These are phyloP conservation scores for Saccharum spontaneum DNA, from an alignment of 176 grass and related monocot genomes.

Conservation along the genomic window DNA sequence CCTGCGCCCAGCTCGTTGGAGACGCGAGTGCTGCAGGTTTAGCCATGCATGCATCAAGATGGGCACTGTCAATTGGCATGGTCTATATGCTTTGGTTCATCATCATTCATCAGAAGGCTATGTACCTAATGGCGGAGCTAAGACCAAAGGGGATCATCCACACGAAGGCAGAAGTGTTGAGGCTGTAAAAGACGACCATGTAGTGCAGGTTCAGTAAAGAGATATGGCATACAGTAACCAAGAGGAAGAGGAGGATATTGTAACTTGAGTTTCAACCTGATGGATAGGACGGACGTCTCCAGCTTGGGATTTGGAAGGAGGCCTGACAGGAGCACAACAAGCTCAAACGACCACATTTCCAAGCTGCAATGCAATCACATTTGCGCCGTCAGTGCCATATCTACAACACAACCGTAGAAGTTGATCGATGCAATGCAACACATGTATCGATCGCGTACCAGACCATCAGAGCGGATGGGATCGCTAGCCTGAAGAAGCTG, in stretches of 20 bases:
- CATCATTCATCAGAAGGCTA: neutral
- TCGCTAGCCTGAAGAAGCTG: conserved; percentile 28
- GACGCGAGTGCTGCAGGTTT: conserved; percentile 10
- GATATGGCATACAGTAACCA: neutral
- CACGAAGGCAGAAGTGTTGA: conserved; percentile 36
- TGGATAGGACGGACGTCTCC: conserved; percentile 34
- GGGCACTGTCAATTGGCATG: too few relatives aligned
- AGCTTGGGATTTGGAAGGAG: conserved; percentile 42
- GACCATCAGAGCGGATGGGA: conserved; percentile 46
- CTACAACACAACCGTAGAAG: neutral
- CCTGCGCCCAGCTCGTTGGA: conserved; percentile 21
- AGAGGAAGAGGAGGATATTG: neutral
- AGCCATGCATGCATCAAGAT: too few relatives aligned
- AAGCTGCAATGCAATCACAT: conserved; percentile 32
- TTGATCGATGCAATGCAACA: neutral
- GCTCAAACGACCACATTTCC: conserved; percentile 47
- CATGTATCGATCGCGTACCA: conserved; percentile 2
- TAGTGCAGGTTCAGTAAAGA: neutral
- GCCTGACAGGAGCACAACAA: conserved; percentile 42
- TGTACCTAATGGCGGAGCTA: neutral
- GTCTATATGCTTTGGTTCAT: neutral
- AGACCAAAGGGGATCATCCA: conserved; percentile 48
- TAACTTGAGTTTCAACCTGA: neutral
- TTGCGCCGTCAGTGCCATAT: neutral
- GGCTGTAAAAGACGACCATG: neutral